Evolutionary conservation across 176 grass and related monocot genomes (phyloP).

Genomic region (Carex cristatella): DNA sequence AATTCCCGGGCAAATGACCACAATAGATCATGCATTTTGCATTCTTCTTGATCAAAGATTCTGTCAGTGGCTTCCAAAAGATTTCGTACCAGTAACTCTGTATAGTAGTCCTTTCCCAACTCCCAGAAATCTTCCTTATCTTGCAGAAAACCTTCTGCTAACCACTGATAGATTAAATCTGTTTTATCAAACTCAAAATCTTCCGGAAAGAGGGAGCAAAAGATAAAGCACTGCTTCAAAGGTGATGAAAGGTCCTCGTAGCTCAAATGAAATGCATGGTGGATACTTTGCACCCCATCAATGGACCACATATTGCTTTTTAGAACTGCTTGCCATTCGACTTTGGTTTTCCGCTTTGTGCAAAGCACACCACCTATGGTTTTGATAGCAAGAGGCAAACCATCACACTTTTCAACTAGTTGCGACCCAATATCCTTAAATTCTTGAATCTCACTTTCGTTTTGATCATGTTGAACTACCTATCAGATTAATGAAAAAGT

Average conservation of each 20-base stretch:
- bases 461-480: not conserved
- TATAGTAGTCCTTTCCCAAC: not conserved
- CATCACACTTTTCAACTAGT: conserved; percentile 33
- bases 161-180: not conserved
- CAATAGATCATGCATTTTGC: conserved; percentile 11
- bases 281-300: not conserved
- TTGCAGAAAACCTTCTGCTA: conserved; percentile 26
- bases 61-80: not conserved
- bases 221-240: conserved; percentile 35
- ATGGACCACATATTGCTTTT: conserved; percentile 22
- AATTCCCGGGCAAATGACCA: not conserved
- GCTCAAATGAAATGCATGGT: conserved; percentile 1
- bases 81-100: conserved; percentile 29
- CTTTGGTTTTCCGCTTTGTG: not conserved
- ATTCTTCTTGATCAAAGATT: not conserved
- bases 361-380: conserved; percentile 20
- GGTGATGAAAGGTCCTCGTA: conserved; percentile 20
- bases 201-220: conserved; percentile 36
- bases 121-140: not conserved
- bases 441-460: not conserved
- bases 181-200: not conserved
- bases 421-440: conserved; percentile 14
- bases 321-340: conserved; percentile 23
- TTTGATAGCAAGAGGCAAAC: conserved; percentile 36
- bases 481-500: not conserved